Conservation (phyloP, 441 rosid species). For the Populus hybrid region DNA sequence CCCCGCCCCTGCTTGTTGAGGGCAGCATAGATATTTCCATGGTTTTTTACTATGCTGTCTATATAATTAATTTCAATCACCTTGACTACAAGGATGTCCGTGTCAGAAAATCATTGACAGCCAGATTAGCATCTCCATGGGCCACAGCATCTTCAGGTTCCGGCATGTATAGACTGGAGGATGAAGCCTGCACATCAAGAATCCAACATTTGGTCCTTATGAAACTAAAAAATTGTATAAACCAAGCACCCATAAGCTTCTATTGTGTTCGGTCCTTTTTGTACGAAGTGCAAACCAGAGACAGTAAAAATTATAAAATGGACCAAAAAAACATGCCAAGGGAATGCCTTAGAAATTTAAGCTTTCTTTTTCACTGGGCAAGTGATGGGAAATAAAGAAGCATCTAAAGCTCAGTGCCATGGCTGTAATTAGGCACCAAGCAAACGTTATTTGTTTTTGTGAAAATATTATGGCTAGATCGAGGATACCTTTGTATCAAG, state of each 20-base stretch:
- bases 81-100: conserved; percentile 43
- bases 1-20: neutral
- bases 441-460: neutral
- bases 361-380: neutral
- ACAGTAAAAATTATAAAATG: neutral
- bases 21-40: conserved; percentile 9
- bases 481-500: conserved; percentile 77
- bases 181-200: conserved; percentile 59
- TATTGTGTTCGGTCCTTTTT: neutral
- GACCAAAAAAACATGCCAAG: too few species aligned
- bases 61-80: conserved; percentile 5
- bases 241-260: neutral
- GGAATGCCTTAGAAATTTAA: neutral
- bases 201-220: neutral
- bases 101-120: conserved; percentile 84
- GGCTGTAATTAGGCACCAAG: neutral
- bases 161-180: conserved; percentile 79
- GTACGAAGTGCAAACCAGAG: neutral
- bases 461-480: neutral
- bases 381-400: neutral
- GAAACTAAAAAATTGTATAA: neutral
- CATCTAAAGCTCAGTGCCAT: neutral
- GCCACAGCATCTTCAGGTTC: conserved; percentile 96
- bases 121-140: conserved; percentile 89
- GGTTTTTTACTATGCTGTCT: conserved; percentile 11